Base-by-base conservation (phyloP, 257 asterid species). In the Fraxinus anomala region DNA sequence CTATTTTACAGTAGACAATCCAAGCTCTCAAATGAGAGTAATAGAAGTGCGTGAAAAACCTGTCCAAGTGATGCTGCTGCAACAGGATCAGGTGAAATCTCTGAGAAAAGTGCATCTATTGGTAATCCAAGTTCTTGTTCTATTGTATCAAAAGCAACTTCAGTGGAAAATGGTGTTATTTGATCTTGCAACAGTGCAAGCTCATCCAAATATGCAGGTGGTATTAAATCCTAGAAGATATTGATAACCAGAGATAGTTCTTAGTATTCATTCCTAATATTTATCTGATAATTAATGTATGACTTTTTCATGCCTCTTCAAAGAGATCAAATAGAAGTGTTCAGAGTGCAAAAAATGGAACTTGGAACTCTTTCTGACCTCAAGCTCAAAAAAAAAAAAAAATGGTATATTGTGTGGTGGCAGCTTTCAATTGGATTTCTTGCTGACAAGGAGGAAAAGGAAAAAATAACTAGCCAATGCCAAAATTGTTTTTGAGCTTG, bases 1-100 rank as follows among this genome's bases (percentile, higher is more conserved):
- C 76, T 73, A 61, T 72, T 70, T 37, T 40, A 73, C 30, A 33
- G 37, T 37, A 47, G 47, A 16, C 59, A 79, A 84, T 31, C 40
- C 59, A 70, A 72, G 47, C 70, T 70, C 40, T 17, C 34, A 77
- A 70, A 74, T 69, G 40, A 78, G 14, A 51, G 68, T 70, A 66
- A 24, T 36, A 44, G 37, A 74, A 70, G 56, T 44, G 54, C 72
- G 59, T 42, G 71, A 73, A 73, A 72, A 76, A 90, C 99, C 97
- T 95, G 99, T 82, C 99, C 99, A 80, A 95, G 96, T 73, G 99
- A 95, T 76, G 99, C 99, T 56, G 99, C 99, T 76, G 99, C 99
- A 21, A 93, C 92, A 69, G 99, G 99, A 88, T 87, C 97, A 13
- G 97, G 96, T 77, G 99, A 90, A 75, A 95, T 91, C 88, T 95